A percentile compares a stretch with the other conserved stretches of the same genome.
Evolutionary conservation across 495 filamentous ascomycete species (phyloP).

Genomic region (Tuber calosporum): DNA sequence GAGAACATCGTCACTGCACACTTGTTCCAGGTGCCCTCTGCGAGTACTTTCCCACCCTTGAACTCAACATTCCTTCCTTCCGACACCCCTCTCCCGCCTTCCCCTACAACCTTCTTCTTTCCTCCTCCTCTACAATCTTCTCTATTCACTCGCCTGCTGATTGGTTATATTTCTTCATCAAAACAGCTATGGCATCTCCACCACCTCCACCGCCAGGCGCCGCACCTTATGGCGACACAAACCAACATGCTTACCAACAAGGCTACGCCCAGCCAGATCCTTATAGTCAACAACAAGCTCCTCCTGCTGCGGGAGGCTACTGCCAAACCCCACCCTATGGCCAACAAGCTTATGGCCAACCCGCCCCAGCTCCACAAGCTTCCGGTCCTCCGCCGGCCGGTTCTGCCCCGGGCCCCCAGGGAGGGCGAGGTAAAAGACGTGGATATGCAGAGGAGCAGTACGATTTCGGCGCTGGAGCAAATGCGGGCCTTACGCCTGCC

Average conservation of each 20-base stretch:
- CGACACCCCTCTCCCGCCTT: neutral
- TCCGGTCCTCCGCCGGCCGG: slow-evolving; percentile 17
- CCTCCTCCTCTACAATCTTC: slow-evolving; percentile 6
- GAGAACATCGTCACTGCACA: slow-evolving; percentile 6
- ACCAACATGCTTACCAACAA: slow-evolving; percentile 33
- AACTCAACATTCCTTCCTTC: slow-evolving; percentile 6
- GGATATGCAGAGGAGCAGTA: slow-evolving; percentile 90
- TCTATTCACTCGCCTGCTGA: neutral
- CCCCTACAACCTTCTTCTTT: neutral
- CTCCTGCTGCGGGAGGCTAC: slow-evolving; percentile 43
- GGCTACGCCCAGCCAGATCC: slow-evolving; percentile 34
- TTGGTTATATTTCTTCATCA: slow-evolving; percentile 20
- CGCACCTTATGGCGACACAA: slow-evolving; percentile 36
- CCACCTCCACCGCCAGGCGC: slow-evolving; percentile 35
- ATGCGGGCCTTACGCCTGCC: slow-evolving; percentile 56
- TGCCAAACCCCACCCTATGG: slow-evolving; percentile 44
- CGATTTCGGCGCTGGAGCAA: slow-evolving; percentile 83
- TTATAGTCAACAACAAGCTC: slow-evolving; percentile 55
- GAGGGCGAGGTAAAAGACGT: slow-evolving; percentile 72
- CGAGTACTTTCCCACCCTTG: neutral
- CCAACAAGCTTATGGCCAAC: slow-evolving; percentile 43
- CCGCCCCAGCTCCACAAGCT: slow-evolving; percentile 43
- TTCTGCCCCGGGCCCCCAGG: slow-evolving; percentile 42
- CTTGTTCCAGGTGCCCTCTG: slow-evolving; percentile 23
- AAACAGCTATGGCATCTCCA: slow-evolving; percentile 37